phyloP scores from a whole-genome alignment of 768 basidiomycete species.

The Sporobolomyces pararoseus region DNA sequence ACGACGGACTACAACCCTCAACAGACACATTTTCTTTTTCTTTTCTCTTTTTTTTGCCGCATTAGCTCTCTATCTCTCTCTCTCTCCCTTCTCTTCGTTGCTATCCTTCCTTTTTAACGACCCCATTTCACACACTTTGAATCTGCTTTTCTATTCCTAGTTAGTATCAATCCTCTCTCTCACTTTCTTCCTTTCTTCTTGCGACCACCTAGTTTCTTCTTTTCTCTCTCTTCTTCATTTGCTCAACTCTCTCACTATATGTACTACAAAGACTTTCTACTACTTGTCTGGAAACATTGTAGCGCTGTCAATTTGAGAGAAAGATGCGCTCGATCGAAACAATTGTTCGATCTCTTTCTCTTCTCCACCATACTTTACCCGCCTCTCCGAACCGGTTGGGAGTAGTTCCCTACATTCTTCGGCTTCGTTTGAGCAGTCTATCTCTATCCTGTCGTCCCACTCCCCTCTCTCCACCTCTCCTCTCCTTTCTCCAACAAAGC shows the following conservation, averaged over 20 bases:
- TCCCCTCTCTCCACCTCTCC: background rate
- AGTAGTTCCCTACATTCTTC: too few relatives aligned
- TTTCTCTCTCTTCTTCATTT: background rate
- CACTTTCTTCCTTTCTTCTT: background rate
- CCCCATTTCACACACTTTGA: background rate
- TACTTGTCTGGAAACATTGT: background rate
- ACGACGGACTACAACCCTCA: too few relatives aligned
- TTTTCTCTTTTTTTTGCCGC: background rate
- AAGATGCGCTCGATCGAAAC: too few relatives aligned
- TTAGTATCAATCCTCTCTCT: background rate
- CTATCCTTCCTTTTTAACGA: background rate
- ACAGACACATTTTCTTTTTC: background rate
- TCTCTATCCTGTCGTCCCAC: background rate
- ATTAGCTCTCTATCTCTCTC: background rate
- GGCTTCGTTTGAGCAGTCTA: background rate
- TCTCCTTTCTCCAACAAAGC: background rate
- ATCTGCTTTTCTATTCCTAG: background rate
- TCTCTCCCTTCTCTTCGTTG: too few relatives aligned
- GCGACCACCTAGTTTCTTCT: background rate
- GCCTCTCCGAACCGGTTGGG: too few relatives aligned
- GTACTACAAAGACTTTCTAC: background rate
- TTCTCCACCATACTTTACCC: too few relatives aligned
- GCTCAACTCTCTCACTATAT: background rate
- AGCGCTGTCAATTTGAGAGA: background rate
- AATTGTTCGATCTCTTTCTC: background rate